phyloP scores from a whole-genome alignment of 352 stramenopile genomes.

The Pythium dissimile region DNA sequence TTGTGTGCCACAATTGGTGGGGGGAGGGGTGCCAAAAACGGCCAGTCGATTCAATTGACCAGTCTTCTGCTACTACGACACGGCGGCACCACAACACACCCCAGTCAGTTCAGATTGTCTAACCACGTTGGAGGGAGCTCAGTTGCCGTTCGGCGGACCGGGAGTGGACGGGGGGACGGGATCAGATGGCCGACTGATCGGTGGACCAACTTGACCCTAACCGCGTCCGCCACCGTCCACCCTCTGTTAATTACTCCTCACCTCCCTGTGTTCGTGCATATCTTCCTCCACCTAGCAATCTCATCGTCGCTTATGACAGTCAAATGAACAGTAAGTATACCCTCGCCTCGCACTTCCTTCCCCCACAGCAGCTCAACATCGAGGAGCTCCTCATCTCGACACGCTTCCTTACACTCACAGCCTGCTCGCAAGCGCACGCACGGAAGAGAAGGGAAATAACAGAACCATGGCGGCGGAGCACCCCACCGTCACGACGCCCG shows the following conservation, averaged over 20 bases:
- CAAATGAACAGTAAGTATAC: too few relatives aligned
- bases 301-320: constrained; percentile 25
- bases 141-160: background rate
- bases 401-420: too few relatives aligned
- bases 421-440: too few relatives aligned
- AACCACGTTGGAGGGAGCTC: background rate
- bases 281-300: background rate
- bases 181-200: background rate
- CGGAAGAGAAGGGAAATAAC: too few relatives aligned
- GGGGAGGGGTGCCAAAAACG: too few relatives aligned
- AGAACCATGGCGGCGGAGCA: constrained; percentile 12
- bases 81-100: too few relatives aligned
- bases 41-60: too few relatives aligned
- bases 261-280: background rate
- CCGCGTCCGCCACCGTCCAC: too few relatives aligned
- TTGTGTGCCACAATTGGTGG: too few relatives aligned
- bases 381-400: background rate
- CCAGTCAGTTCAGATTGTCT: too few relatives aligned
- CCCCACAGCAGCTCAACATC: background rate
- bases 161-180: background rate
- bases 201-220: too few relatives aligned
- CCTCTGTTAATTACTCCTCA: background rate
- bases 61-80: too few relatives aligned
- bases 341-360: background rate
- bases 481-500: constrained; percentile 23